Evolutionary conservation across 2,329 filamentous ascomycete species (phyloP).

Genomic region (Ophiosphaerella narmari): DNA sequence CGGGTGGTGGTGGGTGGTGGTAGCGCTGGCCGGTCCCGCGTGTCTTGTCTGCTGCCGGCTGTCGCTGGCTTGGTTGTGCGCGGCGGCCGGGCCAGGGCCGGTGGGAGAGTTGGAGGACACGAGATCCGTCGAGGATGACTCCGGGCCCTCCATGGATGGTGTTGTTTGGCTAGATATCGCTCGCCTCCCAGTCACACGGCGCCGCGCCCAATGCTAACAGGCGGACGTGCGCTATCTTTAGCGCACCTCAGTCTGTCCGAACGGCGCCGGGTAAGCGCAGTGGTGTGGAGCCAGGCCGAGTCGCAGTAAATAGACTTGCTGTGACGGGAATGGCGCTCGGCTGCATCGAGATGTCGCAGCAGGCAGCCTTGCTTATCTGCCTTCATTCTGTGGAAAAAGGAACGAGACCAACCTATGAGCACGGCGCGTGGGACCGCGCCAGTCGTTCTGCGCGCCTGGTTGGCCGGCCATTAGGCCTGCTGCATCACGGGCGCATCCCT

Average conservation of each 20-base stretch:
- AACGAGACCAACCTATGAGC: slow-evolving; percentile 18
- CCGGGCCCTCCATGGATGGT: slow-evolving; percentile 36
- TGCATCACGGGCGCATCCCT: slow-evolving; percentile 1
- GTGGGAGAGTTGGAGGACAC: slow-evolving; percentile 22
- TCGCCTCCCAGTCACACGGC: background rate
- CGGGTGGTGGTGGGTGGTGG: slow-evolving; percentile 11
- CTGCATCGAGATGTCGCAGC: too few species aligned
- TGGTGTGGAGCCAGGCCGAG: slow-evolving; percentile 3
- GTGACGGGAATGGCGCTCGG: background rate
- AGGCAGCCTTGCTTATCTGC: too few species aligned
- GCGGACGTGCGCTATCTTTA: slow-evolving; percentile 19
- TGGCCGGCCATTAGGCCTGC: background rate
- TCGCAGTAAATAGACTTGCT: background rate
- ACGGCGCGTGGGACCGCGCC: slow-evolving; percentile 12
- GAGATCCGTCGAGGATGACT: slow-evolving; percentile 26
- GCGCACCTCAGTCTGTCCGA: slow-evolving; percentile 6
- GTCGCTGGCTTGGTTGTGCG: slow-evolving; percentile 5
- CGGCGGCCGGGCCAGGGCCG: slow-evolving; percentile 19
- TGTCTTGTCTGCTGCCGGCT: background rate
- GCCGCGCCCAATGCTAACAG: slow-evolving; percentile 15
- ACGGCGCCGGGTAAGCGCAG: slow-evolving; percentile 2
- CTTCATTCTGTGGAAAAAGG: background rate
- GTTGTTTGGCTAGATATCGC: slow-evolving; percentile 23
- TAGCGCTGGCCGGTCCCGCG: slow-evolving; percentile 1
- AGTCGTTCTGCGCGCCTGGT: slow-evolving; percentile 4